A percentile compares a stretch with the other conserved stretches of the same genome.
These are phyloP conservation scores for Colletotrichum gloeosporioides DNA, from an alignment of 2,329 filamentous ascomycete species.

Conservation along the genomic window DNA sequence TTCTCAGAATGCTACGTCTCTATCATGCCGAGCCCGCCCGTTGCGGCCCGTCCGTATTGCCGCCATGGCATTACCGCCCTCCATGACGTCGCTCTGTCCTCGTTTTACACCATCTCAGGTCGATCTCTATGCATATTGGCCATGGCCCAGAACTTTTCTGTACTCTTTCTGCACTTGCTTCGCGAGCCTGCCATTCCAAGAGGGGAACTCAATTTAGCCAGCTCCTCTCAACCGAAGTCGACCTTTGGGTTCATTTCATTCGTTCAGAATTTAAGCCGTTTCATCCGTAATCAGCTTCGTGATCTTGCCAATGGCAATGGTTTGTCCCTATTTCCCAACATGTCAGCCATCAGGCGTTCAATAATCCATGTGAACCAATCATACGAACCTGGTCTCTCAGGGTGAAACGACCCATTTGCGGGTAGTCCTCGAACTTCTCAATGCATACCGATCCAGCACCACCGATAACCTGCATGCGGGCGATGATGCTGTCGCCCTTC, in stretches of 20 bases:
- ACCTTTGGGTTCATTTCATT: background rate
- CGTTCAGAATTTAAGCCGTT: conserved; percentile 26
- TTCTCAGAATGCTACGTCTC: background rate
- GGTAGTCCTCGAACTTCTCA: conserved; percentile 94
- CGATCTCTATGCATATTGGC: conserved; percentile 5
- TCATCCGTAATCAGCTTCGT: conserved; percentile 75
- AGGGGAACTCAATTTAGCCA: background rate
- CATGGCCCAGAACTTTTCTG: background rate
- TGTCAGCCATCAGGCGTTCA: conserved; percentile 22
- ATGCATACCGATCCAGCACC: conserved; percentile 88
- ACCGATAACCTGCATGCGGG: conserved; percentile 84
- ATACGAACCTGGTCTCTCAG: conserved; percentile 79
- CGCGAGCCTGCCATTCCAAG: background rate
- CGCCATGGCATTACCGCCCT: background rate
- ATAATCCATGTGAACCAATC: background rate
- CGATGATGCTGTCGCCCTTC: conserved; percentile 84
- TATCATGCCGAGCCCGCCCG: background rate
- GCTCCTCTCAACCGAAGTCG: background rate
- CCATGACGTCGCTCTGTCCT: conserved; percentile 6
- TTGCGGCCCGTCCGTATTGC: conserved; percentile 2
- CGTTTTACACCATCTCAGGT: background rate
- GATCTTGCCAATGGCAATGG: conserved; percentile 99
- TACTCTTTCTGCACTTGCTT: background rate
- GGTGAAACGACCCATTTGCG: conserved; percentile 91
- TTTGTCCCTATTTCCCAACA: conserved; percentile 76